Base-by-base conservation (phyloP, 805 yeast species). In the Danielozyma ontarioensis region DNA sequence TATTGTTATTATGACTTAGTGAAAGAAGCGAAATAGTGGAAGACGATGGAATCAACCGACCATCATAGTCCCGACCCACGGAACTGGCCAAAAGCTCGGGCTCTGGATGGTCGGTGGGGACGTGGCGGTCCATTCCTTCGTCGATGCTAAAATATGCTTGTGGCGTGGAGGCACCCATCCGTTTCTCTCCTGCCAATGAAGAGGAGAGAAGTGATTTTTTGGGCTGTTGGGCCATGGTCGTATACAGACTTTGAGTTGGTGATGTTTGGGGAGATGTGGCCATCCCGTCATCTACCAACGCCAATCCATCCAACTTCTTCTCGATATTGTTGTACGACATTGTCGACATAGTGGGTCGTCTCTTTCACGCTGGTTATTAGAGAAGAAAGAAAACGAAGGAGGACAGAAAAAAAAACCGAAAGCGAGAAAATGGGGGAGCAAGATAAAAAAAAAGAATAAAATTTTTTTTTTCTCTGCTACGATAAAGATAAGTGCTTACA, bases 31-130 rank as follows among this genome's bases (percentile, higher is more conserved):
- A 62, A 4, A 66, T 66, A 10, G 67, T 56, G 13, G 69, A 64
- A 5, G 68, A 56, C n/a, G 68, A 60, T 8, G 71, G 71, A 16
- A 66, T 59, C 29, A 66, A 36, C 17, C 61, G 44, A 3, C 71
- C 72, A 19, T 58, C 62, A 15, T 51, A 46, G 28, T 66, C 69
- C 27, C 59, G 58, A 3, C 70, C 71, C 4, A 63, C 71, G 0
- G 70, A 62, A 8, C 64, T 60, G 1, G 72, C 71, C 24, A 65
- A 45, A 17, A 67, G 46, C 35, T 59, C 60, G 1, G 72, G 72
- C 33, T 67, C 72, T 3, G 72, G 72, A 37, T 66, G 72, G 16
- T 61, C 70, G 29, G 55, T 57, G 5, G 53, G 34, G 28, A 28
- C 40, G 18, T 31, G 22, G 10, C 29, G 25, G 13, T 16, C 23